A percentile compares a stretch with the other conserved stretches of the same genome.
These are phyloP conservation scores for Erodium trifolium DNA, from an alignment of 441 rosid species.

Conservation along the genomic window DNA sequence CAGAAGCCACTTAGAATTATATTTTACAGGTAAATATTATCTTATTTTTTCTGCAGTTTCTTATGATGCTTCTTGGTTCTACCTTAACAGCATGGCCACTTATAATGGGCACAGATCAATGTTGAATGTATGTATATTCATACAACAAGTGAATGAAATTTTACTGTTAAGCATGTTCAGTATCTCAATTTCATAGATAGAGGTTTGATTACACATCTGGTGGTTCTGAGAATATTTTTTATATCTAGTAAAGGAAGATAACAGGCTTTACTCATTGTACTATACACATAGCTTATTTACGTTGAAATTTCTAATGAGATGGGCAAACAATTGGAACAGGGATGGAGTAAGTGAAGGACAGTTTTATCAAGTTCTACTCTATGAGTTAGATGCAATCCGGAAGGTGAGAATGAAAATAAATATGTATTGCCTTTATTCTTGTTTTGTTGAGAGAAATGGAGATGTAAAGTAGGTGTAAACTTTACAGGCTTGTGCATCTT, in stretches of 20 bases:
- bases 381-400: conserved; percentile 88
- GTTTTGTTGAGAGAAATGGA: background rate
- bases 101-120: background rate
- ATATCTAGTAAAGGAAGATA: no score
- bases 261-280: no score
- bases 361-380: conserved; percentile 89
- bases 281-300: background rate
- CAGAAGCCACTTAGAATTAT: conserved; percentile 89
- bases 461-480: background rate
- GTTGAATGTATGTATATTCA: no score
- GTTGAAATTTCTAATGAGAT: background rate
- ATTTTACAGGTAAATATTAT: conserved; percentile 62
- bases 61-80: background rate
- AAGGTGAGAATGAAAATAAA: conserved; percentile 40
- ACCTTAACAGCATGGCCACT: background rate
- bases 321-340: conserved; percentile 29
- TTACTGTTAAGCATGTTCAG: background rate
- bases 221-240: background rate
- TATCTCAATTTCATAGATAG: background rate
- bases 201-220: background rate
- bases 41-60: background rate
- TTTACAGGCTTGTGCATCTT: conserved; percentile 85
- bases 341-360: conserved; percentile 99
- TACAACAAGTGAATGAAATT: no score
- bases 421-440: background rate